phyloP scores from a whole-genome alignment of 2,329 filamentous ascomycete genomes.

The Fusarium sp. region DNA sequence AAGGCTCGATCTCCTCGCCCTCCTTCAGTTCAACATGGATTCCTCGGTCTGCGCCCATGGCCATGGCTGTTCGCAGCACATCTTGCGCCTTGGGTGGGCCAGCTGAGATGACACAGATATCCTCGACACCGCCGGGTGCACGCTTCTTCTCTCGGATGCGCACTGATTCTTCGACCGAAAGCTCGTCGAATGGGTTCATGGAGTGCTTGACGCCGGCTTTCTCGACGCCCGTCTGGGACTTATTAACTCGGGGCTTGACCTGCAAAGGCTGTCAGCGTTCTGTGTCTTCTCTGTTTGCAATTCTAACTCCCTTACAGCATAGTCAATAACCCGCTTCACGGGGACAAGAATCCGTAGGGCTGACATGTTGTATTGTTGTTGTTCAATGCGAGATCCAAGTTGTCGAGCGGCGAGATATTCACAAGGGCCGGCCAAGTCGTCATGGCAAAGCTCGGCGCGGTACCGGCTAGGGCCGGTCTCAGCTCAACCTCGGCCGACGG shows the following conservation, averaged over 20 bases:
- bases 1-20: constrained; percentile 82
- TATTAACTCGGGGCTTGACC: constrained; percentile 78
- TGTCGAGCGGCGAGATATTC: constrained; percentile 36
- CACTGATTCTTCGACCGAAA: constrained; percentile 95
- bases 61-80: constrained; percentile 94
- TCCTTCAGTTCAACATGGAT: constrained; percentile 88
- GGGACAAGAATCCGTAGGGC: constrained; percentile 80
- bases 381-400: constrained; percentile 41
- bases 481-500: constrained; percentile 55
- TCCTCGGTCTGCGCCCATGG: constrained; percentile 94
- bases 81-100: constrained; percentile 90
- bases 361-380: constrained; percentile 61
- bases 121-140: constrained; percentile 79
- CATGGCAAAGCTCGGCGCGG: constrained; percentile 46
- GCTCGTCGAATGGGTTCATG: constrained; percentile 99
- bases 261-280: constrained; percentile 47
- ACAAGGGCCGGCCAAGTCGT: constrained; percentile 35
- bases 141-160: constrained; percentile 89
- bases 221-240: constrained; percentile 85
- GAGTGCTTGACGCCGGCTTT: constrained; percentile 94
- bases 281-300: constrained; percentile 3
- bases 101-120: constrained; percentile 90
- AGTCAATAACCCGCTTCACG: constrained; percentile 87
- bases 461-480: constrained; percentile 58
- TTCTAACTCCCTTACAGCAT: constrained; percentile 69